Evolutionary conservation across 148 eudicot species (phyloP), one percentile per base, ranked within the genome.

Genomic region (Suaeda aralocaspica): DNA sequence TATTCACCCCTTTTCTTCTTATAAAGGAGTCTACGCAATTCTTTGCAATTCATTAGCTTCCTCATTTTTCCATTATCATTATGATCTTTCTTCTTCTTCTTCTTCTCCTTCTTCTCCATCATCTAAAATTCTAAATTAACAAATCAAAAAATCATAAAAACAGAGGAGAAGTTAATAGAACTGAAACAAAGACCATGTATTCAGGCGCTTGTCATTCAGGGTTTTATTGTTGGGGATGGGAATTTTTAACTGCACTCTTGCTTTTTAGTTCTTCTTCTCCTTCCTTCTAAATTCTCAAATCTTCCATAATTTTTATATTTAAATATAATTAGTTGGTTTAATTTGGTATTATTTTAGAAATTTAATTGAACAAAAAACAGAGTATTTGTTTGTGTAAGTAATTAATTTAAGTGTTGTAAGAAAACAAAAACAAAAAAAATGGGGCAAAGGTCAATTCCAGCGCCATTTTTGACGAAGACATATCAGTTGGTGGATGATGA

Each of bases 151-250:
- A 36, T 36, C 11, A 6, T 5, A 25, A 59, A 52, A 52, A 19
- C 67, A 66, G 2, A 41, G 69, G 66, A 78, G 22, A 69, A 53
- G 21, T 30, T 21, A 39, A 65, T 33, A 6, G 5, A 25, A 26
- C 15, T 74, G 72, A 39, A 30, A 3, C 73, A 71, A 79, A 76
- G 41, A 70, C 9, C 34, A 74, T 78, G 84, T 81, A 83, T 42
- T 79, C 90, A 24, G 85, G 80, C 1, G 81, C 84, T 5, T 88
- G 85, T 34, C 83, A 86, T 33, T 87, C 89, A 53, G 96, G 98
- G 19, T 90, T 93, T 80, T 93, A 93, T 57, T 90, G 96, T 78
- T 93, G 98, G 98, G 96, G 70, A 57, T 93, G 98, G 96, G 95
- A 88, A 66, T 90, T 93, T 72, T 76, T 93, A 29, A 93, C 98